Evolutionary conservation across 2,329 filamentous ascomycete genomes (phyloP).

Genomic region (Penicillium sp.): DNA sequence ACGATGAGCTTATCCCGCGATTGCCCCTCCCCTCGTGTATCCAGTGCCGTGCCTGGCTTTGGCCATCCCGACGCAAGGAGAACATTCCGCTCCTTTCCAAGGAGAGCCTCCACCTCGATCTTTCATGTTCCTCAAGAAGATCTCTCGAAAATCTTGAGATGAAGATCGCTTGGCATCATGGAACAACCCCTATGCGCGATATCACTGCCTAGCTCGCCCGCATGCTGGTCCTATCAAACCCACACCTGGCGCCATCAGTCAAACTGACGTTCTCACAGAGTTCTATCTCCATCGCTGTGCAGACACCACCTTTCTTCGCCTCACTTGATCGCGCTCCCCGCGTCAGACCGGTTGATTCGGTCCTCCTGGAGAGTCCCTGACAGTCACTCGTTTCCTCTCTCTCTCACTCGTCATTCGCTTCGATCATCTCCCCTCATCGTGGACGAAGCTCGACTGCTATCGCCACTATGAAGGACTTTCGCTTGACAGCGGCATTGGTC

Average conservation of each 20-base stretch:
- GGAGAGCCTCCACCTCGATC: constrained; percentile 24
- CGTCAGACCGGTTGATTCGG: constrained; percentile 29
- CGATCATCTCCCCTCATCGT: constrained; percentile 13
- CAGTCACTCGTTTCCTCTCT: constrained; percentile 15
- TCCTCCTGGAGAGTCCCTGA: constrained; percentile 27
- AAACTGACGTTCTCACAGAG: constrained; percentile 8
- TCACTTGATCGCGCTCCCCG: constrained; percentile 10
- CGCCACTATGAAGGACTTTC: constrained; percentile 30
- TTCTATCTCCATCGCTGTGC: neutral
- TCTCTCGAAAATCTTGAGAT: constrained; percentile 9
- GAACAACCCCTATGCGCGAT: constrained; percentile 18
- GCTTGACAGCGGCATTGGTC: constrained; percentile 30
- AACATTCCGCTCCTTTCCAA: constrained; percentile 24
- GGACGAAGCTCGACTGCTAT: constrained; percentile 22
- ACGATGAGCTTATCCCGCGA: constrained; percentile 12
- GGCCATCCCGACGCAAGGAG: constrained; percentile 28
- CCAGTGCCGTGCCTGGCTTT: constrained; percentile 13
- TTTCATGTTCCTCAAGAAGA: constrained; percentile 18
- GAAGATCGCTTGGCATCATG: constrained; percentile 19
- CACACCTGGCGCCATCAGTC: constrained; percentile 9
- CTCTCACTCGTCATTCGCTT: constrained; percentile 23
- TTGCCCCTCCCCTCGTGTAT: constrained; percentile 11
- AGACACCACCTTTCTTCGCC: neutral
- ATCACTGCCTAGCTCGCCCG: constrained; percentile 1
- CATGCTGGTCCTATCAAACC: constrained; percentile 17